These are phyloP conservation scores for Cardiospermum halicacabum DNA, from an alignment of 345 rosid genomes.

Conservation along the genomic window DNA sequence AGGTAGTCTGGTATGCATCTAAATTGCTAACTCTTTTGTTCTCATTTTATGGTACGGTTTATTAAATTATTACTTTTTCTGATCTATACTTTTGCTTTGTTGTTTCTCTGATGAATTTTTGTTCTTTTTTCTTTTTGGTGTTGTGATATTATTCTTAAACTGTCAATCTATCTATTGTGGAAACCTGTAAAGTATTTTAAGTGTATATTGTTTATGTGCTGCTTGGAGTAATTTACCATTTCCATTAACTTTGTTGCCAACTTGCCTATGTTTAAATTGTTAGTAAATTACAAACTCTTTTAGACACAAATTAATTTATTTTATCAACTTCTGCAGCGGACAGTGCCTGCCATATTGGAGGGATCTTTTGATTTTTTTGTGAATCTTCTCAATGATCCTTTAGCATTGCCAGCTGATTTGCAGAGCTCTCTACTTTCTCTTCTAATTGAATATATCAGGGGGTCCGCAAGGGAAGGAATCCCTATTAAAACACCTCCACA, in stretches of 20 bases:
- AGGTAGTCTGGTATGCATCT: neutral
- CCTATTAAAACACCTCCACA: slow-evolving; percentile 45
- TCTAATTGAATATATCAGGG: slow-evolving; percentile 53
- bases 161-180: neutral
- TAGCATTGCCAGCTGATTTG: slow-evolving; percentile 46
- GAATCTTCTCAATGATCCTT: slow-evolving; percentile 51
- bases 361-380: slow-evolving; percentile 80
- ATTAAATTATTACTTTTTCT: neutral
- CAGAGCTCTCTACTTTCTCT: slow-evolving; percentile 60
- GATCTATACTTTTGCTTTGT: neutral
- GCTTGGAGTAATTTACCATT: neutral
- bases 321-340: slow-evolving; percentile 49
- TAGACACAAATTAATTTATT: slow-evolving; percentile 2
- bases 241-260: neutral
- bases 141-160: neutral
- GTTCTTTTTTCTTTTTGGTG: neutral
- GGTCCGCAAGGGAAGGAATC: slow-evolving; percentile 42
- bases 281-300: neutral
- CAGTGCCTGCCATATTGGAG: slow-evolving; percentile 59
- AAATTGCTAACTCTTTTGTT: neutral
- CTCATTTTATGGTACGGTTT: neutral
- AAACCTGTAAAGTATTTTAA: neutral
- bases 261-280: neutral
- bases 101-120: neutral
- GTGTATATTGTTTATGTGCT: neutral